Evolutionary conservation across 2,329 filamentous ascomycete genomes (phyloP), one percentile per base, ranked within the genome.

Genomic region (Aspergillus brunneoviolaceus): DNA sequence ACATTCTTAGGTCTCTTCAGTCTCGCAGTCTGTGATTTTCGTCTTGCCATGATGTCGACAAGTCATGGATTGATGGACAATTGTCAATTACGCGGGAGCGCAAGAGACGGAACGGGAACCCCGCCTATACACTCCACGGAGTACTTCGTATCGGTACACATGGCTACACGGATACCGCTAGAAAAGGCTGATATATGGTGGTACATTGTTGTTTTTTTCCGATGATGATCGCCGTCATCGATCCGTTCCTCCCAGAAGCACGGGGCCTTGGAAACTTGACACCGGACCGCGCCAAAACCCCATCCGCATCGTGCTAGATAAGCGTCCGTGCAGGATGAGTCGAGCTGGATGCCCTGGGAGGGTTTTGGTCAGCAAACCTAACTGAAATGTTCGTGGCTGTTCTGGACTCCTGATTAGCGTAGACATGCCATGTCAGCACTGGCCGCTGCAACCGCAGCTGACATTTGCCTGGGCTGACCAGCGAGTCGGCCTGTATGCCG

Each of bases 361-460:
- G 27, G 6, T 19, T 2, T 6, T 19, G 7, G 39, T 10, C 9
- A 19, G 16, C 39, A 45, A 45, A 16, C 12, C 33, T 29, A 9
- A 16, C 2, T 35, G 12, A 35, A 12, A 12, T 12, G 33, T 35
- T 35, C 39, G 39, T 45, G 16, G 16, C 16, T 45, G 16, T 45
- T 14, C 14, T 9, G 1, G 5, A 6, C 14, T 12, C 39, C 5
- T 27, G 45, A 49, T 39, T 57, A 59, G 35, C 45, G 5, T 45
- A 19, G 16, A n/a, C 16, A 9, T 45, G 39, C 14, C 39, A 19
- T 45, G 53, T 49, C 54, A 49, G 48, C n/a, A 16, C 33, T 60
- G 57, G 60, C 55, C 54, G 60, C 60, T 55, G 19, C 42, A 55
- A 16, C 55, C 49, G 61, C 55, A 63, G 61, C 58, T 58, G 58